These are phyloP conservation scores for Trifolium fragiferum DNA, from an alignment of 306 rosid species.

Conservation along the genomic window DNA sequence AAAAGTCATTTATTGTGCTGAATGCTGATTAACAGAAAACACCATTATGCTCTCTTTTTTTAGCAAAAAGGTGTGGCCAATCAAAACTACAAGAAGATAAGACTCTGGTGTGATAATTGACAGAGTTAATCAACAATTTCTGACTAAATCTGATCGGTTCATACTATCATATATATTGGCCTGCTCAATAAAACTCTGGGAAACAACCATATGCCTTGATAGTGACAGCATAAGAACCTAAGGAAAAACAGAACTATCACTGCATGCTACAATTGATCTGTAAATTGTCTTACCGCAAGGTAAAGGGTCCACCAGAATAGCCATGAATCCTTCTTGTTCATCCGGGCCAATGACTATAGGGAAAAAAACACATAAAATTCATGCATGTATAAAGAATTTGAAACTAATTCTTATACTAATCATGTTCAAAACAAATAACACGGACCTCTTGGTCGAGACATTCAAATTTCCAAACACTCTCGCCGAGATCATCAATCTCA, in stretches of 20 bases:
- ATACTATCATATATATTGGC: not conserved
- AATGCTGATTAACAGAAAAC: constrained; percentile 7
- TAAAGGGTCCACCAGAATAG: constrained; percentile 98
- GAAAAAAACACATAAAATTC: constrained; percentile 35
- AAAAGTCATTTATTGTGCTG: constrained; percentile 16
- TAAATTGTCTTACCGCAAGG: constrained; percentile 65
- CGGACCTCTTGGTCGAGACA: constrained; percentile 96
- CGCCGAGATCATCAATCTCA: constrained; percentile 95
- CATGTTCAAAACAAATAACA: constrained; percentile 27
- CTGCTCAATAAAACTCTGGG: not conserved
- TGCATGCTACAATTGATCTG: constrained; percentile 17
- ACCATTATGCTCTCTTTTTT: not conserved
- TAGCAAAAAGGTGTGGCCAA: not conserved
- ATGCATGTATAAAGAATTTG: constrained; percentile 23
- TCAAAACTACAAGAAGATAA: not conserved
- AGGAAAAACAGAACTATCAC: not conserved
- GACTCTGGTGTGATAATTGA: not conserved
- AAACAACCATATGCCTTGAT: not conserved
- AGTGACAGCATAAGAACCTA: not conserved
- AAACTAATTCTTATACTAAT: constrained; percentile 22
- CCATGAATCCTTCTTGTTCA: constrained; percentile 98
- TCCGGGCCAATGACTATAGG: constrained; percentile 80
- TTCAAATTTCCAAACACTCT: constrained; percentile 98
- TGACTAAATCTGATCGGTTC: constrained; percentile 3
- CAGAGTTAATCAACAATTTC: not conserved